Conservation (phyloP, 2,329 filamentous ascomycete species). For the Sphaerulina musiva region DNA sequence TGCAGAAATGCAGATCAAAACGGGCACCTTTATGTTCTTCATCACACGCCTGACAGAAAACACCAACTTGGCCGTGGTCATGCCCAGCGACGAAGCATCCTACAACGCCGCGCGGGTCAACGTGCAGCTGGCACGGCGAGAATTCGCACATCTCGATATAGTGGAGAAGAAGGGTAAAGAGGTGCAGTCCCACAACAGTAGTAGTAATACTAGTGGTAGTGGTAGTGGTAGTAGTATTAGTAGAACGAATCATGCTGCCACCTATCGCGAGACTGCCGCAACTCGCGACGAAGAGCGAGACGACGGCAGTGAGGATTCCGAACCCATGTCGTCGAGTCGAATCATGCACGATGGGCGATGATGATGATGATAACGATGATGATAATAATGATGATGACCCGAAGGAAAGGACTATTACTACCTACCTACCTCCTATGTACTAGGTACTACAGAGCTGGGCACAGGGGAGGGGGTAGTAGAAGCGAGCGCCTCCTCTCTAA, state of each 20-base stretch:
- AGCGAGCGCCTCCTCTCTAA: too few relatives aligned
- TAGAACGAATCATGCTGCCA: background rate
- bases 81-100: constrained; percentile 82
- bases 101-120: constrained; percentile 90
- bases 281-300: constrained; percentile 14
- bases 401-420: too few relatives aligned
- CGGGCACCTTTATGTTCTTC: constrained; percentile 80
- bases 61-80: constrained; percentile 87
- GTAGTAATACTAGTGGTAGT: too few relatives aligned
- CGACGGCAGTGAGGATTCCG: constrained; percentile 14
- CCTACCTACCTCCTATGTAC: too few relatives aligned
- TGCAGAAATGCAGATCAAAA: constrained; percentile 72
- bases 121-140: constrained; percentile 75
- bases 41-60: constrained; percentile 95
- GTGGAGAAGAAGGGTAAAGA: constrained; percentile 32
- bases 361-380: too few relatives aligned
- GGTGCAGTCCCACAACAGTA: constrained; percentile 4
- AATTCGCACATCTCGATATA: constrained; percentile 62
- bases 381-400: too few relatives aligned
- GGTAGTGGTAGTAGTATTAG: too few relatives aligned
- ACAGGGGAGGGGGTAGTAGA: too few relatives aligned
- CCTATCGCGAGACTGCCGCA: constrained; percentile 7
- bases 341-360: constrained; percentile 14
- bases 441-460: too few relatives aligned
- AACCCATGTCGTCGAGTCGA: constrained; percentile 11